These are phyloP conservation scores for Coriaria nepalensis DNA, from an alignment of 306 rosid genomes.

Conservation along the genomic window DNA sequence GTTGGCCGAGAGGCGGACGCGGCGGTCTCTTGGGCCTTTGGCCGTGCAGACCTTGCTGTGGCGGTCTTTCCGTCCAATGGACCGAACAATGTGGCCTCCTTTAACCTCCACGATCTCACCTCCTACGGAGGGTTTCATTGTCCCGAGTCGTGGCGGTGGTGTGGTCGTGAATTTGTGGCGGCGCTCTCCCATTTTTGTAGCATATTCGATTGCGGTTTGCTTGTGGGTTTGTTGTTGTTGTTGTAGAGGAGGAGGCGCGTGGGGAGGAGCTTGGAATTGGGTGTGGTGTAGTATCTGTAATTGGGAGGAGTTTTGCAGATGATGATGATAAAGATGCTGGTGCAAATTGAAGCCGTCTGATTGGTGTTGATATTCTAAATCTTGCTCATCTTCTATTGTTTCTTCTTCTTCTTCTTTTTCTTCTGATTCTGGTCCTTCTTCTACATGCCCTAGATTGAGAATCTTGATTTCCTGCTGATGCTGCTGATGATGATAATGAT, in stretches of 20 bases:
- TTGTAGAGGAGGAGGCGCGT: too few species aligned
- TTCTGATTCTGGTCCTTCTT: slow-evolving; percentile 1
- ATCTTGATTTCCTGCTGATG: slow-evolving; percentile 11
- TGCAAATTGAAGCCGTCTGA: slow-evolving; percentile 8
- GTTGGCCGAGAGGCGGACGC: slow-evolving; percentile 74
- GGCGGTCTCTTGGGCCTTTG: slow-evolving; percentile 77
- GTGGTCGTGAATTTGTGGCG: slow-evolving; percentile 13
- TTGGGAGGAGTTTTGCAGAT: neutral
- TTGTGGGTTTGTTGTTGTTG: slow-evolving; percentile 12
- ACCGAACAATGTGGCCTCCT: slow-evolving; percentile 77
- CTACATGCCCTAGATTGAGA: slow-evolving; percentile 23
- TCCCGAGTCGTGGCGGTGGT: slow-evolving; percentile 25
- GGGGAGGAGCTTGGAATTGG: too few species aligned
- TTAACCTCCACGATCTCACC: slow-evolving; percentile 76
- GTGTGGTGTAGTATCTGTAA: neutral
- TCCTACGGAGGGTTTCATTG: slow-evolving; percentile 16
- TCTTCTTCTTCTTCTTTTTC: slow-evolving; percentile 14
- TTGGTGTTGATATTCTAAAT: slow-evolving; percentile 12
- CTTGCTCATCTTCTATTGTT: slow-evolving; percentile 5
- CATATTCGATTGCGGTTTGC: slow-evolving; percentile 34
- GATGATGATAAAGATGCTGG: slow-evolving; percentile 19
- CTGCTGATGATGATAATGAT: slow-evolving; percentile 7
- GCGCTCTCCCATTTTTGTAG: slow-evolving; percentile 50
- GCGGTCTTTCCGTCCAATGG: slow-evolving; percentile 77
- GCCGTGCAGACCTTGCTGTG: slow-evolving; percentile 95